phyloP scores from a whole-genome alignment of 352 stramenopile species.

The Paralagenidium karlingii region DNA sequence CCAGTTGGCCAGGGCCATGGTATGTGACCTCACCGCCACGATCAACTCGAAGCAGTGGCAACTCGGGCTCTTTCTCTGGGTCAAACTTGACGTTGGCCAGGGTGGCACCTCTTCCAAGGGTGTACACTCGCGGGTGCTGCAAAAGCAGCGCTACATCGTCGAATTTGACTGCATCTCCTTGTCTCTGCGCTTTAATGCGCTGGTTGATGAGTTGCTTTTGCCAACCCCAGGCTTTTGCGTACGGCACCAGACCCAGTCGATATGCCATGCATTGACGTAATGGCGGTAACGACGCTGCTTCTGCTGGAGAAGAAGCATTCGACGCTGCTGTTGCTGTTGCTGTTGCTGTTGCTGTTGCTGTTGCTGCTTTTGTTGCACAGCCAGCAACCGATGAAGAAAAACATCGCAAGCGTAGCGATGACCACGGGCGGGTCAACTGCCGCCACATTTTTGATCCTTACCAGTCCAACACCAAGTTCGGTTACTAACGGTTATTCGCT shows the following conservation, averaged over 20 bases:
- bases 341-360: no score
- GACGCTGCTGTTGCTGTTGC: no score
- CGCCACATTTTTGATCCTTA: no score
- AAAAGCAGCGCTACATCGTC: slow-evolving; percentile 81
- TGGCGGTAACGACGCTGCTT: neutral
- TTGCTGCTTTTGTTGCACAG: no score
- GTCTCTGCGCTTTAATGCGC: slow-evolving; percentile 43
- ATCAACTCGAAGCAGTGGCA: slow-evolving; percentile 94
- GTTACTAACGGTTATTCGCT: no score
- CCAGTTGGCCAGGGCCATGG: slow-evolving; percentile 96
- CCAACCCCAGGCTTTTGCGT: slow-evolving; percentile 79
- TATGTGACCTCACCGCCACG: slow-evolving; percentile 98
- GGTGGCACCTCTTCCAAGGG: slow-evolving; percentile 87
- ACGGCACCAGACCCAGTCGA: slow-evolving; percentile 55
- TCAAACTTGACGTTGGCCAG: slow-evolving; percentile 79
- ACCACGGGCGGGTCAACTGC: no score
- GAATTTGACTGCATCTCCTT: slow-evolving; percentile 23
- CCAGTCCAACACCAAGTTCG: no score
- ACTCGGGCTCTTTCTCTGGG: slow-evolving; percentile 23
- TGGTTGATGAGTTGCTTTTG: slow-evolving; percentile 80
- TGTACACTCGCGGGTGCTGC: slow-evolving; percentile 93
- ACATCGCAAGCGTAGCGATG: no score
- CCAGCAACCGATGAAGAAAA: no score
- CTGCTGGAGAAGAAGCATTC: no score
- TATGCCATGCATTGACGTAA: slow-evolving; percentile 51